A percentile compares a stretch with the other conserved stretches of the same genome.
Conservation (phyloP, 2,329 filamentous ascomycete species). For the Xylaria sp. region DNA sequence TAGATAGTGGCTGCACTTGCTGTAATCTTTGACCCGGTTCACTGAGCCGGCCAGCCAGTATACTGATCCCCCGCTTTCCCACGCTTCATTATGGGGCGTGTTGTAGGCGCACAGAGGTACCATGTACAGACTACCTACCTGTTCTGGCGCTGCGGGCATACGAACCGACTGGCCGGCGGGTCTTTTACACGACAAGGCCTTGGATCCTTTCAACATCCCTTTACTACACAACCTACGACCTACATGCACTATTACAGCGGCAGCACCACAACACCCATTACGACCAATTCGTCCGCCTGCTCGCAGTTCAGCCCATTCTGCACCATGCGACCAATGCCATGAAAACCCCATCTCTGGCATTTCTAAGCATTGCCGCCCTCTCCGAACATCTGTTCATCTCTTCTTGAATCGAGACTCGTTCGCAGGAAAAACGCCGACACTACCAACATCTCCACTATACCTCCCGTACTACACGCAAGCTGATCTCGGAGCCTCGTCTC, state of each 20-base stretch:
- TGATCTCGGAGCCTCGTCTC: conserved; percentile 20
- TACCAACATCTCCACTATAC: conserved; percentile 13
- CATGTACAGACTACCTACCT: conserved; percentile 7
- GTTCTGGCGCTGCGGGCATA: conserved; percentile 32
- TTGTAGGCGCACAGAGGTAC: neutral
- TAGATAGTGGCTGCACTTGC: neutral
- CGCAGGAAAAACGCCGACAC: neutral
- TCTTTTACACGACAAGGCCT: conserved; percentile 36
- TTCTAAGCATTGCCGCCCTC: conserved; percentile 1
- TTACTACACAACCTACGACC: conserved; percentile 12
- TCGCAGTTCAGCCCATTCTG: conserved; percentile 9
- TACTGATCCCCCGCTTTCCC: neutral
- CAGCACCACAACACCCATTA: conserved; percentile 25
- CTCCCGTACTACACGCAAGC: conserved; percentile 18
- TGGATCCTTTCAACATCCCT: conserved; percentile 41
- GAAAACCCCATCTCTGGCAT: neutral
- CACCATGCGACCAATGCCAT: conserved; percentile 16
- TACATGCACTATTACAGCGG: conserved; percentile 13
- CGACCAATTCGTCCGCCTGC: conserved; percentile 19
- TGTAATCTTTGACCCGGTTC: neutral
- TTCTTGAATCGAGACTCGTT: conserved; percentile 26
- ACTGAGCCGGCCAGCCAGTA: neutral
- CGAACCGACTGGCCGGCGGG: conserved; percentile 35
- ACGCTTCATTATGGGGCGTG: neutral
- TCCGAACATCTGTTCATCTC: neutral